Evolutionary conservation across 1,139 yeast genomes (phyloP), one percentile per base, ranked within the genome.

Genomic region (Hemisphaericaspora subhashii): DNA sequence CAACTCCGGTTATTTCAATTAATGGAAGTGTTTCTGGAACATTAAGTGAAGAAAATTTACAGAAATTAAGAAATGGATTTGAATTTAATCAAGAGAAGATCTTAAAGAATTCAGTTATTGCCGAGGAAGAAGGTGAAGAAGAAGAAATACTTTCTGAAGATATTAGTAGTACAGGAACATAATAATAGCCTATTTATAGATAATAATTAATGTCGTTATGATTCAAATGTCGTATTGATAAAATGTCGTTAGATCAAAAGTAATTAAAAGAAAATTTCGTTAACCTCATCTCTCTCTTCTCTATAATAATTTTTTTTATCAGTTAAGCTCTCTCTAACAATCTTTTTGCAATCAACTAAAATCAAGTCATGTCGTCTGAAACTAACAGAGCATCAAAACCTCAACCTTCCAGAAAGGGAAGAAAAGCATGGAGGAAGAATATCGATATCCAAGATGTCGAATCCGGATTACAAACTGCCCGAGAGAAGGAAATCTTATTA

Each of bases 391-490:
- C 32, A 14, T 3, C 24, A 10, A 38, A 31, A 32, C 37, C 43
- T 26, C 96, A 88, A 62, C 61, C 83, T 6, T 86, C 96, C 5
- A 77, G 98, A 54, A 92, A 92, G 69, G 96, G 96, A 38, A 90
- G 86, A 72, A 83, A 77, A 58, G 86, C 98, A 5, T 92, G 98
- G 98, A 83, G 97, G 62, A 92, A 92, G 64, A 87, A 92, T 60
- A 86, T 92, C 43, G 95, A 92, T 57, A 68, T 92, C 20, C 81
- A 79, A 17, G 96, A 88, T 45, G 68, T 92, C 37, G 89, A 86
- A 56, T 63, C 67, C 31, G 85, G 83, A 6, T 67, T 92, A 35
- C 94, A 84, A 48, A 80, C 77, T 34, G 72, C 75, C 38, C 72
- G 88, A 41, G 94, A 86, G 39, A 77, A 79, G 44, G 78, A 85